A percentile compares a stretch with the other conserved stretches of the same genome.
phyloP scores from a whole-genome alignment of 78 protist species.

The Chrysochromulina tobinii region DNA sequence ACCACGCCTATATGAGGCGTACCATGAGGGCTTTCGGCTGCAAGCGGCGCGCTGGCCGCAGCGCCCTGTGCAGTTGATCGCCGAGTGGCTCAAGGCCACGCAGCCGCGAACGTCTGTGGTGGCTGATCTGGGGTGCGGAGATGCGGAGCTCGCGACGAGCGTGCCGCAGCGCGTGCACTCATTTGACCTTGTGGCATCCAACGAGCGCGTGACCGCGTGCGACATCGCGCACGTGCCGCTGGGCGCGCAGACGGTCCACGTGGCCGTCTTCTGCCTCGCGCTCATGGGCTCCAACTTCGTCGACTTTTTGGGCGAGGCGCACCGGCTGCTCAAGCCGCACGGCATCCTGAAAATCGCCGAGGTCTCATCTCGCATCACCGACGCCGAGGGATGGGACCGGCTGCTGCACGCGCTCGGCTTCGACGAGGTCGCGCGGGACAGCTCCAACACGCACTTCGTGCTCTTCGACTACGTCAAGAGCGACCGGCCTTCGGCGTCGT shows the following conservation, averaged over 20 bases:
- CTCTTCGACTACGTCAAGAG: not conserved
- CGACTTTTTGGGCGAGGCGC: conserved; percentile 53
- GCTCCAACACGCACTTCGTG: not conserved
- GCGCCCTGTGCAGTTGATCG: not conserved
- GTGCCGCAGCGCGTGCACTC: conserved; percentile 6
- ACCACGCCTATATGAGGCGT: conserved; percentile 31
- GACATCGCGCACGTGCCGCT: conserved; percentile 57
- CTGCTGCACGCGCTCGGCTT: conserved; percentile 32
- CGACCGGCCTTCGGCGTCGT: too few relatives aligned
- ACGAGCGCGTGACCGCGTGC: conserved; percentile 40
- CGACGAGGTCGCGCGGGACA: not conserved
- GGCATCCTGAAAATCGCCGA: conserved; percentile 32
- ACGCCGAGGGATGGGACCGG: not conserved
- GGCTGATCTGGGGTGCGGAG: conserved; percentile 64
- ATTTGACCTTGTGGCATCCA: conserved; percentile 38
- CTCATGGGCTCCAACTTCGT: conserved; percentile 58
- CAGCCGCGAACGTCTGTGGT: not conserved
- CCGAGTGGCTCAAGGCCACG: not conserved
- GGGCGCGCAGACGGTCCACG: not conserved
- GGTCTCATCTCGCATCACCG: conserved; percentile 28
- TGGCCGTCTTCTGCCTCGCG: conserved; percentile 54
- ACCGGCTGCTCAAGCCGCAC: conserved; percentile 28
- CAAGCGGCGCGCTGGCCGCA: conserved; percentile 30
- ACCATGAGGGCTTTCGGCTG: conserved; percentile 53
- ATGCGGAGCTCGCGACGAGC: conserved; percentile 36